Base-by-base conservation (phyloP, 1,284 basidiomycete species). In the Ceratobasidium sp. region DNA sequence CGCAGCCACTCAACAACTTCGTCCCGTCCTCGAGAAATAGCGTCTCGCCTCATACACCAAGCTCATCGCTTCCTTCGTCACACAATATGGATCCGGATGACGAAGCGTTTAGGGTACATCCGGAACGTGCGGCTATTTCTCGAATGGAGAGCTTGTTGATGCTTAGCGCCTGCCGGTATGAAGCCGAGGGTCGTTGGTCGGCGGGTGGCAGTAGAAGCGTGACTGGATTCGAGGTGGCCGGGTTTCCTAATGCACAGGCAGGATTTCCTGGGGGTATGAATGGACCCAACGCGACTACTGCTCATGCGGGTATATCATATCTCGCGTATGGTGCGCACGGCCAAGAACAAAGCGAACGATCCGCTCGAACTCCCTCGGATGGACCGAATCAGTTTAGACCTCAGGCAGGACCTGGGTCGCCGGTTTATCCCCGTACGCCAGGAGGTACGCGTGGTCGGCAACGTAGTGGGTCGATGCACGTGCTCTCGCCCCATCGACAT, bases 51-150 rank as follows among this genome's bases (percentile, higher is more conserved):
- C 69, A 40, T 38, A 61, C 69, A 5, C 56, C 71, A 28, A 20
- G 57, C 28, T 48, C 65, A 1, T 64, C 71, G 13, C 59, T 46
- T 65, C 59, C 71, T 33, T 9, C 67, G 3, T 42, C 67, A 3
- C 38, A 52, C 23, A 28, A 17, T n/a, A 57, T 42, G 28, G 71
- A 65, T 5, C n/a, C 28, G n/a, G 69, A 71, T 17, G 71, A 74
- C 28, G 71, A 74, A 42, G 71, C 46, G 10, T 74, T 74, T 61
- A 62, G 59, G 28, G 71, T 74, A 17, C 71, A 74, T 23, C 71
- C 71, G 15, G 71, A 74, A 48, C 71, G 71, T 7, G 71, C 71
- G 4, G 71, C 61, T n/a, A 40, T 74, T 28, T 65, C 71, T 42
- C 57, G 71, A 9, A 74, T 74, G 71, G 71, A 74, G 38, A 74